A percentile compares a stretch with the other conserved stretches of the same genome.
These are phyloP conservation scores for Shiraia bambusicola DNA, from an alignment of 2,329 filamentous ascomycete genomes.

Conservation along the genomic window DNA sequence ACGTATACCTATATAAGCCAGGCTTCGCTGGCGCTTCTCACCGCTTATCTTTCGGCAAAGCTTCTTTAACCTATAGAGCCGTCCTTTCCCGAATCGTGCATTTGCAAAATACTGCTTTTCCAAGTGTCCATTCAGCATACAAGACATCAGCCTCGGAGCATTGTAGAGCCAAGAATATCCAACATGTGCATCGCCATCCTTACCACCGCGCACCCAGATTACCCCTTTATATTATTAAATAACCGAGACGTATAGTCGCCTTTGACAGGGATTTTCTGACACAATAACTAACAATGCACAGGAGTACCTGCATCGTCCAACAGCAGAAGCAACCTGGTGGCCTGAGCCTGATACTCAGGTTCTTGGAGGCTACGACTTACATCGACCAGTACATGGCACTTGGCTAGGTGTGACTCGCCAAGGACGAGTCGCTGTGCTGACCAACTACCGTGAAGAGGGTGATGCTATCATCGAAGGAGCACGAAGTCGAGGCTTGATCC, in stretches of 20 bases:
- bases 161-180: neutral
- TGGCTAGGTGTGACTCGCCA: conserved; percentile 65
- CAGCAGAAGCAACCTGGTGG: conserved; percentile 62
- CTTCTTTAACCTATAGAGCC: conserved; percentile 6
- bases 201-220: conserved; percentile 51
- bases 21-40: conserved; percentile 20
- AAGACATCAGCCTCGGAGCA: neutral
- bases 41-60: conserved; percentile 20
- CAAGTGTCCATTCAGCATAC: neutral
- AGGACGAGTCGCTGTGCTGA: conserved; percentile 63
- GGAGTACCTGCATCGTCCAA: conserved; percentile 65
- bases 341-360: conserved; percentile 56
- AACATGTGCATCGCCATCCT: conserved; percentile 53
- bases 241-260: conserved; percentile 49
- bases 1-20: conserved; percentile 39
- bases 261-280: neutral
- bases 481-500: conserved; percentile 60
- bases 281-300: conserved; percentile 25
- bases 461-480: conserved; percentile 46
- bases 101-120: neutral
- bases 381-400: conserved; percentile 61
- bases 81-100: conserved; percentile 14
- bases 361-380: conserved; percentile 63
- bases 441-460: conserved; percentile 62
- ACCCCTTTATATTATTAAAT: conserved; percentile 53